A percentile compares a stretch with the other conserved stretches of the same genome.
phyloP scores from a whole-genome alignment of 2,329 filamentous ascomycete species.

The Pseudopyrenochaeta lycopersici region DNA sequence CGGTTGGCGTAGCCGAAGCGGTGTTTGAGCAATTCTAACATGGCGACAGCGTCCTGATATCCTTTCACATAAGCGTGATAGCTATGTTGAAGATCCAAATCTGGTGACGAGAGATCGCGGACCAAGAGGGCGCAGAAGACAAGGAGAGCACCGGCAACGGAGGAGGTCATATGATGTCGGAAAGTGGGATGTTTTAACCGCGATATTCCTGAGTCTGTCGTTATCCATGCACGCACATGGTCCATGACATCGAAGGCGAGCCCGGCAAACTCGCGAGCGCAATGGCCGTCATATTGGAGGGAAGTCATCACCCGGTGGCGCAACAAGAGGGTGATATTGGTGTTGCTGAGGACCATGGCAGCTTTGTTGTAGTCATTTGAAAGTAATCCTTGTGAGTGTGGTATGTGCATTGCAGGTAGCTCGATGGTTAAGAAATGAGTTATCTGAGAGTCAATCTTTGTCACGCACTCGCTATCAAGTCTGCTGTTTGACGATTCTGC shows the following conservation, averaged over 20 bases:
- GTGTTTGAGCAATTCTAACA: conserved; percentile 24
- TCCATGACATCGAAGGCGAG: conserved; percentile 25
- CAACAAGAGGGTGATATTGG: conserved; percentile 36
- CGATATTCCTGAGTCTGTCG: conserved; percentile 5
- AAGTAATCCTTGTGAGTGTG: background rate
- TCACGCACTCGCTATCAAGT: conserved; percentile 2
- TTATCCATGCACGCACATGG: conserved; percentile 13
- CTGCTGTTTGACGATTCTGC: conserved; percentile 11
- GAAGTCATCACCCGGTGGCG: conserved; percentile 32
- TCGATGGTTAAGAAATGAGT: conserved; percentile 10
- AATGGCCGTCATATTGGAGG: conserved; percentile 27
- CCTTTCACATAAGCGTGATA: conserved; percentile 10
- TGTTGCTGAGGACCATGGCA: conserved; percentile 27
- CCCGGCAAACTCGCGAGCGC: conserved; percentile 18
- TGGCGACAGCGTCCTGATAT: conserved; percentile 18
- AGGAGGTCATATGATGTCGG: conserved; percentile 25
- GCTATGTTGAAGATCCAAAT: background rate
- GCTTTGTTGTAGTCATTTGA: background rate
- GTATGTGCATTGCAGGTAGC: conserved; percentile 1
- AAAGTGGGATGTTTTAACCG: conserved; percentile 8
- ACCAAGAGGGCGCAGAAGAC: conserved; percentile 29
- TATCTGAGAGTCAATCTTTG: conserved; percentile 14
- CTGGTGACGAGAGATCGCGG: conserved; percentile 11
- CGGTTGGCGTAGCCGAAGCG: conserved; percentile 26
- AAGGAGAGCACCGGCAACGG: conserved; percentile 29